phyloP scores from a whole-genome alignment of 768 basidiomycete genomes.

The Suillus discolor region DNA sequence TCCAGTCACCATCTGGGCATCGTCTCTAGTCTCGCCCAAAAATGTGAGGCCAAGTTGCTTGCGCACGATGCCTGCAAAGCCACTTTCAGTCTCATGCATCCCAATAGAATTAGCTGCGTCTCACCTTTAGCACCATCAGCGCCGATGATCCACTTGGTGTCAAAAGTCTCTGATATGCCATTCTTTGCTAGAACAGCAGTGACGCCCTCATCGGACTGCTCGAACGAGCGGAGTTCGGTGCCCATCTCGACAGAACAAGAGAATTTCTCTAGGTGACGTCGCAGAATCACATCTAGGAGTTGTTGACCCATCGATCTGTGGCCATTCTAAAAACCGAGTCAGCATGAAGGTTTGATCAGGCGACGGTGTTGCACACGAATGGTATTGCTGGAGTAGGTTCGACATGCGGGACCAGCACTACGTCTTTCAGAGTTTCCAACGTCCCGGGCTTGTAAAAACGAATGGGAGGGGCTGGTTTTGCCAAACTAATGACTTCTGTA shows the following conservation, averaged over 20 bases:
- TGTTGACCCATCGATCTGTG: conserved; percentile 17
- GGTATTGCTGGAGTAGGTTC: conserved; percentile 27
- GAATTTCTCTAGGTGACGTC: conserved; percentile 7
- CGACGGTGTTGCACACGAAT: conserved; percentile 21
- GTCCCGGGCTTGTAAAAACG: conserved; percentile 32
- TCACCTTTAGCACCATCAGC: conserved; percentile 23
- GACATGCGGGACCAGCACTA: conserved; percentile 18
- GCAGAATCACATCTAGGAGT: conserved; percentile 27
- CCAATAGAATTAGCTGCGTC: not conserved
- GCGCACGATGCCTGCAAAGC: conserved; percentile 7
- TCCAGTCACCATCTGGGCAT: conserved; percentile 27
- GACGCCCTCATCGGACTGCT: conserved; percentile 36
- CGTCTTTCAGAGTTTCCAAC: conserved; percentile 6
- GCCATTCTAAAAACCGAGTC: conserved; percentile 1
- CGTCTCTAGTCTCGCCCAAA: conserved; percentile 34
- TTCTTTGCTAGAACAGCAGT: conserved; percentile 15
- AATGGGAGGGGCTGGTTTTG: conserved; percentile 29
- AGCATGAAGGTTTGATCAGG: not conserved
- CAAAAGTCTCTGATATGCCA: conserved; percentile 6
- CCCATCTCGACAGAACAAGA: conserved; percentile 35
- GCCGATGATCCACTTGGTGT: conserved; percentile 16
- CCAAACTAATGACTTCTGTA: conserved; percentile 34
- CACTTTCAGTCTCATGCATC: not conserved
- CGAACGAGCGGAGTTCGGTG: conserved; percentile 36
- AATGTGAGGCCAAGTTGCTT: conserved; percentile 14